phyloP scores from a whole-genome alignment of 495 filamentous ascomycete genomes.

The Penicillium malachiteum region DNA sequence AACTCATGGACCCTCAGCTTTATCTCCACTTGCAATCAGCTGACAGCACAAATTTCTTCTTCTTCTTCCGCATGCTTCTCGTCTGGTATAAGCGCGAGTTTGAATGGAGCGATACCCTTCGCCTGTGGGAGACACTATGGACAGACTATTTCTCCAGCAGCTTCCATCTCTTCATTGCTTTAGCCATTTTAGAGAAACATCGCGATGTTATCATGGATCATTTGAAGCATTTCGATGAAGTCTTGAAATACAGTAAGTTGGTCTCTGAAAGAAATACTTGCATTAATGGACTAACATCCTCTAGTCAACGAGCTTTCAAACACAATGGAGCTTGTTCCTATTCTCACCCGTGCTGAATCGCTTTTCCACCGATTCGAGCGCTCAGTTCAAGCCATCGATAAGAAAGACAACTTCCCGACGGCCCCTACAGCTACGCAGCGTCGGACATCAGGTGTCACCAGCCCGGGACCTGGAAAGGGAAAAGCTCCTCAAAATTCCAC shows the following conservation, averaged over 20 bases:
- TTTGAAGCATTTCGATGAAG: conserved; percentile 92
- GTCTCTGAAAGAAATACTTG: not conserved
- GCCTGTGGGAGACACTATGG: conserved; percentile 92
- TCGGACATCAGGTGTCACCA: conserved; percentile 24
- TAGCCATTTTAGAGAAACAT: conserved; percentile 96
- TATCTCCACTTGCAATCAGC: conserved; percentile 86
- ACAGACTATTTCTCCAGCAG: conserved; percentile 84
- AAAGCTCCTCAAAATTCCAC: conserved; percentile 32
- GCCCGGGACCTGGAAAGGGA: conserved; percentile 26
- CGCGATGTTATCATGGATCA: conserved; percentile 92
- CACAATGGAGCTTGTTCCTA: conserved; percentile 84
- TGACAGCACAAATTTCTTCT: conserved; percentile 98
- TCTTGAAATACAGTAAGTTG: conserved; percentile 85
- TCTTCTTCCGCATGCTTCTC: conserved; percentile 97
- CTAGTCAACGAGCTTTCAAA: conserved; percentile 87
- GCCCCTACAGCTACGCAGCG: conserved; percentile 57
- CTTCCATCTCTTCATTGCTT: conserved; percentile 91
- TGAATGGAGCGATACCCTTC: conserved; percentile 78
- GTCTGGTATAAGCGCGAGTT: conserved; percentile 99
- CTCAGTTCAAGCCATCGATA: conserved; percentile 82
- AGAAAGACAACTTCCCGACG: conserved; percentile 77
- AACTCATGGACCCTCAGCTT: conserved; percentile 93
- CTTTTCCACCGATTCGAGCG: conserved; percentile 87
- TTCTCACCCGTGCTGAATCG: conserved; percentile 80
- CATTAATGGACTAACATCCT: not conserved